Base-by-base conservation (phyloP, 495 filamentous ascomycete species). In the Lophiotrema nucula region DNA sequence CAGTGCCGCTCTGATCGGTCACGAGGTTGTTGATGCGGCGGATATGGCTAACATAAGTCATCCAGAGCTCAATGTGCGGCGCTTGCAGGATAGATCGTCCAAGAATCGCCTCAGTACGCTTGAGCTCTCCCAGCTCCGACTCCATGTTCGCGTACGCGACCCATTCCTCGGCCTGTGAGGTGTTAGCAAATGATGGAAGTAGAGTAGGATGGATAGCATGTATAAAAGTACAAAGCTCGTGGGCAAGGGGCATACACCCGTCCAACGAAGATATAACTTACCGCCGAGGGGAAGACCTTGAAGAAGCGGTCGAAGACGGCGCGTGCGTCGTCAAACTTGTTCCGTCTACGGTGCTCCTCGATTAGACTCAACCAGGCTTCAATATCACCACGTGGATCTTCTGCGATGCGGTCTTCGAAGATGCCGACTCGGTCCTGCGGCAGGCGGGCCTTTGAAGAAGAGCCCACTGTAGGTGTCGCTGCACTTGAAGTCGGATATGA, bases 31-130 rank as follows among this genome's bases (percentile, higher is more conserved):
- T 92, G 47, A 85, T 79, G 16, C 93, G 89, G 48, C 95, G 92
- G 58, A 97, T 84, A 70, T 97, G 97, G 71, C 95, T 88, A 31
- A 98, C 78, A 69, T 98, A 98, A n/a, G 86, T 80, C 16, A 84
- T 88, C 92, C 92, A 98, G 6, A 98, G 82, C 47, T 85, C 80
- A 26, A 97, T 83, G 70, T 90, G 86, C 16, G 87, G 88, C 13
- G 89, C 83, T 19, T 77, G 74, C 56, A 88, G 72, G 39, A 98
- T 81, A 39, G 83, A 88, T 50, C 80, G 81, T 54, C 77, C 80
- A 71, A 98, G 95, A 24, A 97, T 87, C 41, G 81, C 77, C 72
- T 97, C 95, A 25, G 91, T 81, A 35, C 80, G 82, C 55, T 73
- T 74, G 46, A 90, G 82, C 57, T 95, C 86, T 60, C 93, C 86